phyloP scores from a whole-genome alignment of 768 basidiomycete species.

The Trametes maxima region DNA sequence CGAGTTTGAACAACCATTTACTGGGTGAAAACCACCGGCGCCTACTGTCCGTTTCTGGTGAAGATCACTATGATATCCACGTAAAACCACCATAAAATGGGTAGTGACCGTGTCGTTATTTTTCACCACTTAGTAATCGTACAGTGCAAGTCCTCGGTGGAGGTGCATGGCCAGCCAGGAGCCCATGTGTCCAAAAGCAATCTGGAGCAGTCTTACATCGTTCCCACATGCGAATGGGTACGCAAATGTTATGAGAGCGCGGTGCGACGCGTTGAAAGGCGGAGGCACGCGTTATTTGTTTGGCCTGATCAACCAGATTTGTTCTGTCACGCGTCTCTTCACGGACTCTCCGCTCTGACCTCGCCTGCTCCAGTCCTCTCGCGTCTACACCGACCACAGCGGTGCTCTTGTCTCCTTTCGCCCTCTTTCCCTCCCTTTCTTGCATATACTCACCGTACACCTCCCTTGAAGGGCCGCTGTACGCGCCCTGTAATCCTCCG shows the following conservation, averaged over 20 bases:
- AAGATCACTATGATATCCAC: too few species aligned
- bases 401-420: constrained; percentile 9
- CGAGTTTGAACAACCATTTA: too few species aligned
- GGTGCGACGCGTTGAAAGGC: constrained; percentile 7
- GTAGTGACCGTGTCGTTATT: too few species aligned
- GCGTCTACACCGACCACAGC: background rate
- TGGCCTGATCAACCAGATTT: constrained; percentile 23
- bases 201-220: background rate
- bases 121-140: too few species aligned
- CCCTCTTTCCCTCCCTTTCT: constrained; percentile 12
- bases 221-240: background rate
- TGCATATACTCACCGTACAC: constrained; percentile 21
- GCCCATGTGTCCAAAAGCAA: too few species aligned
- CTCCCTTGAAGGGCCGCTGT: constrained; percentile 1
- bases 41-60: too few species aligned
- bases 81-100: too few species aligned
- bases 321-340: constrained; percentile 24
- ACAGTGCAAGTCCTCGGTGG: too few species aligned
- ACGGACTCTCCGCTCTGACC: background rate
- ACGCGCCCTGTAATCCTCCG: constrained; percentile 9
- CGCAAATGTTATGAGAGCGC: background rate
- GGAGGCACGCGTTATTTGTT: constrained; percentile 24
- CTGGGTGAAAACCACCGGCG: too few species aligned
- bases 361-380: background rate
- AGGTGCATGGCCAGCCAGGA: background rate